Evolutionary conservation across 2,329 filamentous ascomycete genomes (phyloP).

Genomic region (Sarocladium kiliense): DNA sequence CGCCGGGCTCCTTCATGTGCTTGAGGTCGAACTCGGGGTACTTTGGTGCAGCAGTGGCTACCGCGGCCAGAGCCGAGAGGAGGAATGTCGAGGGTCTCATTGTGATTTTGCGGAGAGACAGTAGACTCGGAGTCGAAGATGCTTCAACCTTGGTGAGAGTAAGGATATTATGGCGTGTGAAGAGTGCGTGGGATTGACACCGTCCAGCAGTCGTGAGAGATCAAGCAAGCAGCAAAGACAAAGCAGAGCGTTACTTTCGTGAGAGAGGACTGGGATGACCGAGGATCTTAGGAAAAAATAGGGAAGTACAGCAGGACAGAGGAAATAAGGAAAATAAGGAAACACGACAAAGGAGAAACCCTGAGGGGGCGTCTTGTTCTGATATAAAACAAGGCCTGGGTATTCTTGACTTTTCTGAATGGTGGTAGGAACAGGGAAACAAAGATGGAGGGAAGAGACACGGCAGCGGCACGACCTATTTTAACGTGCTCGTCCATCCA

Average conservation of each 20-base stretch:
- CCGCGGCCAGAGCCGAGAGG: slow-evolving; percentile 37
- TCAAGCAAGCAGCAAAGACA: slow-evolving; percentile 1
- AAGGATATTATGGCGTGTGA: not conserved
- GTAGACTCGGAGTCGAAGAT: not conserved
- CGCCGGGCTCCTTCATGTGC: slow-evolving; percentile 29
- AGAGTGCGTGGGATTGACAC: not conserved
- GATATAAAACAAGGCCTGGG: slow-evolving; percentile 3
- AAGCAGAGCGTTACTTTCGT: too few relatives aligned
- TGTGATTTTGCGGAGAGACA: slow-evolving; percentile 17
- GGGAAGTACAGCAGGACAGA: slow-evolving; percentile 8
- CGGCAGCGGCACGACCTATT: slow-evolving; percentile 5
- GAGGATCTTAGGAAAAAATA: too few relatives aligned
- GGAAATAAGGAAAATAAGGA: slow-evolving; percentile 17
- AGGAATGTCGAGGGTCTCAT: slow-evolving; percentile 49
- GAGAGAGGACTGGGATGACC: too few relatives aligned
- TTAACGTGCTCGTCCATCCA: slow-evolving; percentile 2
- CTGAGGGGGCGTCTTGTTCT: slow-evolving; percentile 1
- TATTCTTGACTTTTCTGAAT: not conserved
- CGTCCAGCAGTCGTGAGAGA: slow-evolving; percentile 5
- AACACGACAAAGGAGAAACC: slow-evolving; percentile 18
- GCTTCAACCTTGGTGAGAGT: too few relatives aligned
- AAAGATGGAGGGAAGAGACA: not conserved
- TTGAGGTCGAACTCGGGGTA: slow-evolving; percentile 31
- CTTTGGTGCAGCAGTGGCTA: slow-evolving; percentile 42
- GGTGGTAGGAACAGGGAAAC: not conserved